A percentile compares a stretch with the other conserved stretches of the same genome.
Conservation (phyloP, 495 filamentous ascomycete genomes). For the Lichina pygmaea region DNA sequence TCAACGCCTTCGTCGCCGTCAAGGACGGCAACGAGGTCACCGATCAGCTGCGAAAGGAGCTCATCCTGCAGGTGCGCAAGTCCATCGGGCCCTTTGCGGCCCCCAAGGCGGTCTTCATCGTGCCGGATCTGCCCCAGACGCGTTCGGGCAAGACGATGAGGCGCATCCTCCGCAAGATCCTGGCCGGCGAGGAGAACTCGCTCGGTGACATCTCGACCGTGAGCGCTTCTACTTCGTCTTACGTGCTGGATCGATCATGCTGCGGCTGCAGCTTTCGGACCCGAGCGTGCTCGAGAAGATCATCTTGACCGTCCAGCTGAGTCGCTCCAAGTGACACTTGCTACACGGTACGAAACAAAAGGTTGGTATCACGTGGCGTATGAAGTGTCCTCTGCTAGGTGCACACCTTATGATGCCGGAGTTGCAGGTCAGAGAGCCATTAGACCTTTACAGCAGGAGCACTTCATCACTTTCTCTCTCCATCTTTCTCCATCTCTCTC, state of each 20-base stretch:
- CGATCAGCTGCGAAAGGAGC: constrained; percentile 73
- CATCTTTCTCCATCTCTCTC: no score
- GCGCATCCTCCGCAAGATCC: constrained; percentile 84
- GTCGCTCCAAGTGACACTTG: background rate
- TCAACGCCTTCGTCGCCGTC: constrained; percentile 87
- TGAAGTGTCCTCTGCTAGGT: no score
- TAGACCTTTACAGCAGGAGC: no score
- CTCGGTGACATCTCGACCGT: constrained; percentile 82
- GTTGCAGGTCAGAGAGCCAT: no score
- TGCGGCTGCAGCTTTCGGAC: constrained; percentile 44
- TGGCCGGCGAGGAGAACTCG: constrained; percentile 90
- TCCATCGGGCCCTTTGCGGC: constrained; percentile 93
- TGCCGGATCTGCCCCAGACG: constrained; percentile 89
- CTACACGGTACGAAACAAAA: no score
- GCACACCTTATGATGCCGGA: no score
- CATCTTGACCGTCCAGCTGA: constrained; percentile 45
- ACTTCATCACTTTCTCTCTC: no score
- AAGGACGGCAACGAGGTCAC: constrained; percentile 61
- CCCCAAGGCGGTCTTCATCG: constrained; percentile 73
- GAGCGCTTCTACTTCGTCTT: constrained; percentile 11
- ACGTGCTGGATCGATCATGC: constrained; percentile 6
- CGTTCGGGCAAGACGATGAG: constrained; percentile 97
- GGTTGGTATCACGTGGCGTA: no score
- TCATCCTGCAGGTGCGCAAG: constrained; percentile 83
- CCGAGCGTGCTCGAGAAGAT: constrained; percentile 75